Evolutionary conservation across 352 stramenopile genomes (phyloP).

Genomic region (Pythium coloratum): DNA sequence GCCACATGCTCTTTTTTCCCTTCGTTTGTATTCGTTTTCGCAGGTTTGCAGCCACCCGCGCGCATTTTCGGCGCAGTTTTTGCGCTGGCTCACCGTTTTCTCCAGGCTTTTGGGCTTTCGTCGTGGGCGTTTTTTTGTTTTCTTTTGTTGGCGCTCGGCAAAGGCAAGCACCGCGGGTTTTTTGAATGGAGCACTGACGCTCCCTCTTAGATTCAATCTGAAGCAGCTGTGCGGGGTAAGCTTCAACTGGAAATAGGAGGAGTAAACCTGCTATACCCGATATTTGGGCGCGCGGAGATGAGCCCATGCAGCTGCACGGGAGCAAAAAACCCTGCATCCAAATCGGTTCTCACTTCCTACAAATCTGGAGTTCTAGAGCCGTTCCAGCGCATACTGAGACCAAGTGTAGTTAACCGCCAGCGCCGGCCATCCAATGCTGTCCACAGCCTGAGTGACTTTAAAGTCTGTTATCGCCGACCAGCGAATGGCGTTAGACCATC

Average conservation of each 20-base stretch:
- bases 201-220: neutral
- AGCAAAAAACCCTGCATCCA: neutral
- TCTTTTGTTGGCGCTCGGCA: neutral
- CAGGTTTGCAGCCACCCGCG: slow-evolving; percentile 2
- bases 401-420: slow-evolving; percentile 15
- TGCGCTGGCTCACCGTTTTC: neutral
- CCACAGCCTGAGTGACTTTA: neutral
- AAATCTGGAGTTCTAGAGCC: neutral
- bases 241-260: neutral
- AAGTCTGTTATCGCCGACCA: neutral
- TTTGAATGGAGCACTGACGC: slow-evolving; percentile 6
- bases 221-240: neutral
- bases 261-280: neutral
- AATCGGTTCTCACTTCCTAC: slow-evolving; percentile 1
- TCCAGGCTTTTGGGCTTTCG: neutral
- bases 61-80: slow-evolving; percentile 5
- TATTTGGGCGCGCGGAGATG: neutral
- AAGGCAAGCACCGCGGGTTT: neutral
- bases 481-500: neutral
- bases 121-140: slow-evolving; percentile 2
- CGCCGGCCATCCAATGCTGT: neutral
- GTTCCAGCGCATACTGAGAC: neutral
- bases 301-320: slow-evolving; percentile 19
- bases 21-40: neutral
- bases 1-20: neutral